A percentile compares a stretch with the other conserved stretches of the same genome.
phyloP scores from a whole-genome alignment of 2,329 filamentous ascomycete species.

The Xylariales sp. region DNA sequence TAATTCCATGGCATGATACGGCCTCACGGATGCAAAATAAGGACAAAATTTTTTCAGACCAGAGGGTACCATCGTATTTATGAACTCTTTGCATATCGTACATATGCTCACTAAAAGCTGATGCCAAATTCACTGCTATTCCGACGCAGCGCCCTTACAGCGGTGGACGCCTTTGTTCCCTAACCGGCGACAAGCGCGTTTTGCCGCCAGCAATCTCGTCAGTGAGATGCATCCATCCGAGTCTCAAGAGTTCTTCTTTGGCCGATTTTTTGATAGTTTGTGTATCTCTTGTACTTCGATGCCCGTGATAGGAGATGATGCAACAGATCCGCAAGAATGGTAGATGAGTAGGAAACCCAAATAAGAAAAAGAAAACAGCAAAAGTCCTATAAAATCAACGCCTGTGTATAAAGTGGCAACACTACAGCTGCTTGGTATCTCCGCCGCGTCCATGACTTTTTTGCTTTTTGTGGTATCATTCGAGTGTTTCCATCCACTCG shows the following conservation, averaged over 20 bases:
- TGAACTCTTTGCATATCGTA: slow-evolving; percentile 13
- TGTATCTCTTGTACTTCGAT: slow-evolving; percentile 1
- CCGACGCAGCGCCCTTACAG: too few relatives aligned
- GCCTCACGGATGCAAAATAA: too few relatives aligned
- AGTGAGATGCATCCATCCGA: neutral
- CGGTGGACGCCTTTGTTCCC: too few relatives aligned
- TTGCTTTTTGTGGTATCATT: slow-evolving; percentile 28
- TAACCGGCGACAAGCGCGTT: too few relatives aligned
- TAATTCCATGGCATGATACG: too few relatives aligned
- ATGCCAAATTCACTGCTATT: too few relatives aligned
- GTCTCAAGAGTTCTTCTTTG: too few relatives aligned
- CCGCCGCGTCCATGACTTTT: slow-evolving; percentile 12
- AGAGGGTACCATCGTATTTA: slow-evolving; percentile 22
- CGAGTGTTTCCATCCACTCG: slow-evolving; percentile 22
- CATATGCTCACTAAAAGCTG: slow-evolving; percentile 10
- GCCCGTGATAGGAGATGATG: neutral
- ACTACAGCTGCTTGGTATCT: slow-evolving; percentile 6
- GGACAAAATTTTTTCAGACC: too few relatives aligned
- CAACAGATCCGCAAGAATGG: slow-evolving; percentile 1
- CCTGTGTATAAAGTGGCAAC: slow-evolving; percentile 5
- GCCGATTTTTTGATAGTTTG: slow-evolving; percentile 3
- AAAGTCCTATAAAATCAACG: slow-evolving; percentile 5
- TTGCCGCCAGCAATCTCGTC: too few relatives aligned
- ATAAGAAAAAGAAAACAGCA: neutral
- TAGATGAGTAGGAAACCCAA: slow-evolving; percentile 1